Conservation (phyloP, 2,329 filamentous ascomycete genomes). For the Scortechinia acanthostroma region DNA sequence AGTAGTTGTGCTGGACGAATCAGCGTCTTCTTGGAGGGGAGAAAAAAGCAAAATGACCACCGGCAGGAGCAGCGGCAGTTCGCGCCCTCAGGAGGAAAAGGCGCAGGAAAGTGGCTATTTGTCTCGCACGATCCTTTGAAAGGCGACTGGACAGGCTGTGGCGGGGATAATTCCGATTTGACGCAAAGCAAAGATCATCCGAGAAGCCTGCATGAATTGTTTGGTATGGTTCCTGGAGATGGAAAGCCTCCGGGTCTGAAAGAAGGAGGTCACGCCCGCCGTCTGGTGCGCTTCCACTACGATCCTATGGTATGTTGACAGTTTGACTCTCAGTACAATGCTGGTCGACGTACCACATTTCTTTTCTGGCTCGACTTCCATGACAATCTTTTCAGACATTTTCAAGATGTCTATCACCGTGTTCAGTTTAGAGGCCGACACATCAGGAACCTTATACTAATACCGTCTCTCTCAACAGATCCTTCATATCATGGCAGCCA, state of each 20-base stretch:
- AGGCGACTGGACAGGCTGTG: conserved; percentile 12
- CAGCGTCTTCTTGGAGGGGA: conserved; percentile 81
- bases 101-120: conserved; percentile 81
- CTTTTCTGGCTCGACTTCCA: no score
- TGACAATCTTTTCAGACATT: no score
- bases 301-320: conserved; percentile 84
- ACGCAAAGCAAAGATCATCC: conserved; percentile 19
- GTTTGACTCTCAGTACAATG: no score
- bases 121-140: conserved; percentile 73
- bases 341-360: no score
- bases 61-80: conserved; percentile 18
- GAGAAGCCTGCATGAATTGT: conserved; percentile 18
- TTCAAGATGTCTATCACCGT: no score
- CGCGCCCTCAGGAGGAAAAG: conserved; percentile 74
- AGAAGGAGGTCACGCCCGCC: conserved; percentile 6
- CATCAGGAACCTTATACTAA: background rate
- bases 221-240: conserved; percentile 29
- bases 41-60: conserved; percentile 29
- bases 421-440: conserved; percentile 3
- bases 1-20: conserved; percentile 86
- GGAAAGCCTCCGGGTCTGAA: conserved; percentile 12
- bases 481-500: conserved; percentile 77
- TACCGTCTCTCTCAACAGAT: conserved; percentile 48
- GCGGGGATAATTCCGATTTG: conserved; percentile 12
- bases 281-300: conserved; percentile 77